Evolutionary conservation across 148 eudicot species (phyloP).

Genomic region (Rhododendron mucronatum): DNA sequence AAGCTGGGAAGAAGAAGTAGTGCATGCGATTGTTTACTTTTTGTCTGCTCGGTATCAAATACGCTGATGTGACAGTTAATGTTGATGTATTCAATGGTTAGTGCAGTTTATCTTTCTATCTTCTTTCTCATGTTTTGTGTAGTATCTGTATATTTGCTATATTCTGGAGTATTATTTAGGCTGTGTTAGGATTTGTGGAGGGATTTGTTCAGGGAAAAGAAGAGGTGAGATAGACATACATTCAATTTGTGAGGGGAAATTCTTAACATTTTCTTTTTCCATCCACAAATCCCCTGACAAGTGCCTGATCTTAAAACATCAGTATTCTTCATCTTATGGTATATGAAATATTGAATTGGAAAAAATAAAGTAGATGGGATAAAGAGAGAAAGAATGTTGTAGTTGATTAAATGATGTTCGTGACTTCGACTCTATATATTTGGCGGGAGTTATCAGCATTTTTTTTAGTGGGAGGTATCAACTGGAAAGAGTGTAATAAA

Average conservation of each 20-base stretch:
- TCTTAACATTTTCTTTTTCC: background rate
- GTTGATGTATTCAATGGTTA: background rate
- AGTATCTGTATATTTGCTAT: background rate
- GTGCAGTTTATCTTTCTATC: background rate
- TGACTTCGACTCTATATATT: background rate
- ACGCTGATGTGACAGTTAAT: background rate
- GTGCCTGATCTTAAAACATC: background rate
- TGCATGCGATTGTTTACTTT: background rate
- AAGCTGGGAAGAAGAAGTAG: constrained; percentile 94
- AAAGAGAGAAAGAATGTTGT: background rate
- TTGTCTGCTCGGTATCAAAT: background rate
- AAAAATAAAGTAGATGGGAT: background rate
- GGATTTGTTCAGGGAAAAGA: background rate
- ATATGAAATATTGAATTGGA: background rate
- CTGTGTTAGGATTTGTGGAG: background rate
- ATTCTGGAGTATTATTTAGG: background rate
- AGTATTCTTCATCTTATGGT: background rate
- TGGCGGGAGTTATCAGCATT: background rate
- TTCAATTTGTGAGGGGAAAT: background rate
- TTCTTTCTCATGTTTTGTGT: background rate
- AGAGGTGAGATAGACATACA: background rate
- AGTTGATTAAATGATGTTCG: background rate
- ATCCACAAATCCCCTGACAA: background rate
- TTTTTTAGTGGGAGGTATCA: background rate
- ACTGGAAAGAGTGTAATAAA: background rate